phyloP scores from a whole-genome alignment of 2,329 filamentous ascomycete species.

The Monosporascus sp. region DNA sequence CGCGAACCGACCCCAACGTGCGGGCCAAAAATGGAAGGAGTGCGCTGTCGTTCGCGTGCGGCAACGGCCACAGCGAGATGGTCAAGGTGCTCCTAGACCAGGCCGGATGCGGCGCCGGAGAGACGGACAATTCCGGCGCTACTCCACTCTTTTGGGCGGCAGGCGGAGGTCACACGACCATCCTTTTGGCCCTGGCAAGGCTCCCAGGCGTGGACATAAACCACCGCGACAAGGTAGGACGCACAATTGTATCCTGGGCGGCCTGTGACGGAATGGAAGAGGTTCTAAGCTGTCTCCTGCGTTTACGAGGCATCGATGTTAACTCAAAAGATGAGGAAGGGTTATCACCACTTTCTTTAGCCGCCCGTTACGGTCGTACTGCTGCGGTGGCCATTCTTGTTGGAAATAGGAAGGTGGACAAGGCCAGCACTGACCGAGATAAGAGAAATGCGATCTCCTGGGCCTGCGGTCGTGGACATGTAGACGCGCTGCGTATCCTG shows the following conservation, averaged over 20 bases:
- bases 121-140: slow-evolving; percentile 19
- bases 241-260: slow-evolving; percentile 30
- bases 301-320: slow-evolving; percentile 16
- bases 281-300: slow-evolving; percentile 19
- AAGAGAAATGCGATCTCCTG: slow-evolving; percentile 27
- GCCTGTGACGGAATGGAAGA: slow-evolving; percentile 22
- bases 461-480: slow-evolving; percentile 20
- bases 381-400: slow-evolving; percentile 20
- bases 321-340: slow-evolving; percentile 25
- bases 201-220: slow-evolving; percentile 22
- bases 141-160: slow-evolving; percentile 30
- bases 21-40: slow-evolving; percentile 19
- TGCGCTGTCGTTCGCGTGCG: slow-evolving; percentile 28
- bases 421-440: slow-evolving; percentile 23
- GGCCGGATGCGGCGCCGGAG: slow-evolving; percentile 13
- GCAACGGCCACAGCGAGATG: slow-evolving; percentile 25
- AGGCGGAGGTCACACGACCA: slow-evolving; percentile 18
- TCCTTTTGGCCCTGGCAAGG: slow-evolving; percentile 18
- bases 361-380: slow-evolving; percentile 21
- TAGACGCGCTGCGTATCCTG: slow-evolving; percentile 21
- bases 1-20: slow-evolving; percentile 17
- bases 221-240: slow-evolving; percentile 24
- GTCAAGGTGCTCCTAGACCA: slow-evolving; percentile 20
- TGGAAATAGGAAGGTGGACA: slow-evolving; percentile 18
- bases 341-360: slow-evolving; percentile 27